Evolutionary conservation across 345 rosid genomes (phyloP).

Genomic region (Ceriops zippeliana): DNA sequence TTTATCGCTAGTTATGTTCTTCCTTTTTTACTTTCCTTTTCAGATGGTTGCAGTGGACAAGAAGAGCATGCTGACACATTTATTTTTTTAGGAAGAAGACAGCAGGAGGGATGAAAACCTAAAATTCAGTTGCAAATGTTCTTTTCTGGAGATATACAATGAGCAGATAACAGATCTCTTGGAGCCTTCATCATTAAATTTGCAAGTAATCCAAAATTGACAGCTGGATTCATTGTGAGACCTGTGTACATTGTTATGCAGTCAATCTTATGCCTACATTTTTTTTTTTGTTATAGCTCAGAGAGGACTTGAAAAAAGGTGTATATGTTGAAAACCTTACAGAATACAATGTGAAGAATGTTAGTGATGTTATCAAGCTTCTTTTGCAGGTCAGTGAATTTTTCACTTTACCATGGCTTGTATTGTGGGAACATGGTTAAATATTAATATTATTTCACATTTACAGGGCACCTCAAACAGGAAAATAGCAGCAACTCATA

Average conservation of each 20-base stretch:
- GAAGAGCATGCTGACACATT: conserved; percentile 11
- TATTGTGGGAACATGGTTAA: not conserved
- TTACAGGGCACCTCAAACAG: conserved; percentile 79
- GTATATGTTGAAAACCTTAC: conserved; percentile 87
- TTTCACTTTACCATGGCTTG: conserved; percentile 1
- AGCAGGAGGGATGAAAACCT: conserved; percentile 68
- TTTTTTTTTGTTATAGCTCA: conserved; percentile 55
- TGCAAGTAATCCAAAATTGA: conserved; percentile 54
- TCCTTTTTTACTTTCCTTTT: not conserved
- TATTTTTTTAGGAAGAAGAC: conserved; percentile 66
- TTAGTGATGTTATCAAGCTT: conserved; percentile 71
- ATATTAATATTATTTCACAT: conserved; percentile 4
- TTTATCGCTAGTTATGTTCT: not conserved
- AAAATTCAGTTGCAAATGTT: conserved; percentile 81
- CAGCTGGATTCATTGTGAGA: conserved; percentile 11
- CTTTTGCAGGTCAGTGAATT: conserved; percentile 52
- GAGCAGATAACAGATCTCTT: conserved; percentile 91
- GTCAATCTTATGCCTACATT: conserved; percentile 28
- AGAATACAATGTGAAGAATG: conserved; percentile 61
- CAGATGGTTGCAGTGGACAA: not conserved
- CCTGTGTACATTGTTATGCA: conserved; percentile 4
- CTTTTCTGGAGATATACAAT: conserved; percentile 88
- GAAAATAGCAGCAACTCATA: conserved; percentile 81
- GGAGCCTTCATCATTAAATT: conserved; percentile 82
- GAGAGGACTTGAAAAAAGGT: conserved; percentile 85